Conservation (phyloP, 2,329 filamentous ascomycete species). For the Phyllosticta ampelicida region DNA sequence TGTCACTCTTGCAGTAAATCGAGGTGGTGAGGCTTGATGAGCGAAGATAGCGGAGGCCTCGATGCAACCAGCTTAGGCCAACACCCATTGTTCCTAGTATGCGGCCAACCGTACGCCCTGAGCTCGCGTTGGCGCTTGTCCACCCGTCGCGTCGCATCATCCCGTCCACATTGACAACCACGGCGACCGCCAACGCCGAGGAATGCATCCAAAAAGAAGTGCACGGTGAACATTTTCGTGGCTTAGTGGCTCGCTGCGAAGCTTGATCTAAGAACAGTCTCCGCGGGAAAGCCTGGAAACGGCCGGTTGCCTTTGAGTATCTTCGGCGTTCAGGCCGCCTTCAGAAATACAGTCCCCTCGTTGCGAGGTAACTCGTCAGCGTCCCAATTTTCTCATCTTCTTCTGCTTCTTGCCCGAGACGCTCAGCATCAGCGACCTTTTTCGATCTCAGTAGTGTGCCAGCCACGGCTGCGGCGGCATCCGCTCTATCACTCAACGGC, state of each 20-base stretch:
- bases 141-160: neutral
- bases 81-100: neutral
- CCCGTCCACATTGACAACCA: neutral
- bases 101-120: neutral
- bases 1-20: neutral
- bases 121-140: neutral
- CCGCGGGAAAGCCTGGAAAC: neutral
- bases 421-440: neutral
- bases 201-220: neutral
- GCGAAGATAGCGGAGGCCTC: neutral
- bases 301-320: neutral
- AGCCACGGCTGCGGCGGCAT: neutral
- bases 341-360: neutral
- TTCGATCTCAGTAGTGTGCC: neutral
- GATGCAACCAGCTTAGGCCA: neutral
- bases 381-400: neutral
- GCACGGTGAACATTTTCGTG: neutral
- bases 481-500: neutral
- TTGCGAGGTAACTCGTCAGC: neutral
- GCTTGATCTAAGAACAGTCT: neutral
- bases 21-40: neutral
- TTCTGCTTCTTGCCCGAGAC: neutral
- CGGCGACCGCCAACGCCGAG: neutral
- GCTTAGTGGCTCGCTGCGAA: neutral
- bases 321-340: neutral